Evolutionary conservation across 2,329 filamentous ascomycete species (phyloP), one percentile per base, ranked within the genome.

Genomic region (Purpureocillium takamizusanense): DNA sequence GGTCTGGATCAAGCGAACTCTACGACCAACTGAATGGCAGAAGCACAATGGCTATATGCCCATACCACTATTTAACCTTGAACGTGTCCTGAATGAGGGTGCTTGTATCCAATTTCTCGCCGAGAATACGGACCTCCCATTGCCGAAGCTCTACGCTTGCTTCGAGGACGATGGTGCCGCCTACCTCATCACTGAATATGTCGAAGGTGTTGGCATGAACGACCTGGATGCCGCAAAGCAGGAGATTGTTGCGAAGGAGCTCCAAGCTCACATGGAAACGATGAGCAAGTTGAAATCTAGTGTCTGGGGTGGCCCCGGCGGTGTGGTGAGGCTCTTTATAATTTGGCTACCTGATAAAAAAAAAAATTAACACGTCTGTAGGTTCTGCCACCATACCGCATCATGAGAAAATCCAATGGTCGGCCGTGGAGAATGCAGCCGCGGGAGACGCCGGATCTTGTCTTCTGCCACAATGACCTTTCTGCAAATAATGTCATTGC

Each of bases 91-190:
- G 10, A 48, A 48, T 29, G 46, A 48, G 21, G 43, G 33, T 10
- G 43, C 43, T 15, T 25, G 15, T 15, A 10, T 48, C 14, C 28
- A 23, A 5, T 44, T 38, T 30, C n/a, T 48, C 10, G n/a, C 42
- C 7, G 30, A 48, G 9, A 37, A 46, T 6, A 46, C 46, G 7
- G 16, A 43, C n/a, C 43, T 47, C 21, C 43, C 40, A 8, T 3
- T 46, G 13, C 46, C 43, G 6, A 48, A 43, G 21, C 27, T 48
- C 4, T 16, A 41, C 35, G 40, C 40, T 17, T 42, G 40, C 28
- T 49, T 47, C 25, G 42, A 47, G 21, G 44, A 48, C 31, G 47
- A 46, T 27, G 33, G 29, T 6, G 45, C 45, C 3, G 36, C 32
- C 1, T 47, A 43, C 21, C 13, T 49, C 3, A 36, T 46, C 17